Conservation (phyloP, 768 basidiomycete species). For the Rhodosporidiobolus sp. region DNA sequence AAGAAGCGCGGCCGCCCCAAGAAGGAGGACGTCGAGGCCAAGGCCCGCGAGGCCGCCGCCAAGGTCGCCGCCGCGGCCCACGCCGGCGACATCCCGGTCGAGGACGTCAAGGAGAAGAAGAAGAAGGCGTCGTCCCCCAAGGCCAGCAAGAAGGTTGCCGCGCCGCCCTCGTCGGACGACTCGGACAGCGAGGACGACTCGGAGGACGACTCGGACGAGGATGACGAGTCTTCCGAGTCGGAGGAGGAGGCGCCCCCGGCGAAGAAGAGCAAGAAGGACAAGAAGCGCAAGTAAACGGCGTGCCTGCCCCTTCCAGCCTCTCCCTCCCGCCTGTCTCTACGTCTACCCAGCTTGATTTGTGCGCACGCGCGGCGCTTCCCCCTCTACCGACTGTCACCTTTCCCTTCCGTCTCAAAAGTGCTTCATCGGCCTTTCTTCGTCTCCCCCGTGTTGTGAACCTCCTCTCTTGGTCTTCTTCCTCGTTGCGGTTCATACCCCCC, state of each 20-base stretch:
- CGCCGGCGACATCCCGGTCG: conserved; percentile 28
- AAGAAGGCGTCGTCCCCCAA: conserved; percentile 10
- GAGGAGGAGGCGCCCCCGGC: conserved; percentile 9
- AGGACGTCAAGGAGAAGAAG: conserved; percentile 21
- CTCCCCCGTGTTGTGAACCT: too few relatives aligned
- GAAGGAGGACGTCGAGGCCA: conserved; percentile 10
- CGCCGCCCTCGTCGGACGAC: conserved; percentile 4
- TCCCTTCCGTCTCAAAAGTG: too few relatives aligned
- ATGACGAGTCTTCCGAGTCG: conserved; percentile 6
- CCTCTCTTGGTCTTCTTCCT: too few relatives aligned
- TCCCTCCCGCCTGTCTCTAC: too few relatives aligned
- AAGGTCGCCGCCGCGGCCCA: conserved; percentile 3
- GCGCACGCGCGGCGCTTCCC: too few relatives aligned
- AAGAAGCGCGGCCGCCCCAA: conserved; percentile 40
- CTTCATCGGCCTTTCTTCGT: too few relatives aligned
- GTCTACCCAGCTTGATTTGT: too few relatives aligned
- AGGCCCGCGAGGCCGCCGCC: conserved; percentile 9
- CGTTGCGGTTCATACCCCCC: too few relatives aligned
- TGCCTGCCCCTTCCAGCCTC: too few relatives aligned
- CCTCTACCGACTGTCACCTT: too few relatives aligned
- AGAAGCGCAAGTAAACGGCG: conserved; percentile 14
- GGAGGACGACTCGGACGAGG: background rate
- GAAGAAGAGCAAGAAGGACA: conserved; percentile 18
- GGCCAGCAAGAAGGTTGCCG: too few relatives aligned
- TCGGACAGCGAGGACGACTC: conserved; percentile 7